Conservation (phyloP, 2,329 filamentous ascomycete genomes). For the Boeremia exigua region DNA sequence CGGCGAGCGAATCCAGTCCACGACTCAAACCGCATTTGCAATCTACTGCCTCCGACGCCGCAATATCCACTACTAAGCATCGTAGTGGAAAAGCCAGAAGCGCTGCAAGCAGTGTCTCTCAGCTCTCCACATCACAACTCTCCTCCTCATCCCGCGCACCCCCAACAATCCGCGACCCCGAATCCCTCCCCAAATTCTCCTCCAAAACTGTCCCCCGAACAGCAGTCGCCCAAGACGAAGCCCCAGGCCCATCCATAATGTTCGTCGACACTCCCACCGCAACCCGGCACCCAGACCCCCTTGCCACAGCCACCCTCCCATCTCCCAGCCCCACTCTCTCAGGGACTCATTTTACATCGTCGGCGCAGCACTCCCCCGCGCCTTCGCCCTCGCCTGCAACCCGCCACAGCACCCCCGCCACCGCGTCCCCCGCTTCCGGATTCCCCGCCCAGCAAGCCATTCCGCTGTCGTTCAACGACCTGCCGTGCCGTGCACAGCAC, state of each 20-base stretch:
- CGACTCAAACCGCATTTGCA: conserved; percentile 35
- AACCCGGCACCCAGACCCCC: conserved; percentile 27
- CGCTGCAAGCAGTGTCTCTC: conserved; percentile 25
- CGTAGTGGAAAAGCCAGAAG: conserved; percentile 18
- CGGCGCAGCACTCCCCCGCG: conserved; percentile 3
- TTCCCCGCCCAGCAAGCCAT: conserved; percentile 66
- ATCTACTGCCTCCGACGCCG: conserved; percentile 38
- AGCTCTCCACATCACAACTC: conserved; percentile 25
- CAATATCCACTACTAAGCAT: conserved; percentile 17
- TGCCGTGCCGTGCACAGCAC: conserved; percentile 84
- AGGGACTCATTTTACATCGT: conserved; percentile 4
- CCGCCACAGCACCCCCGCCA: background rate
- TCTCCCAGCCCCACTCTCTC: conserved; percentile 4
- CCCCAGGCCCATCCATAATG: conserved; percentile 73
- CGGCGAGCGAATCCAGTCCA: conserved; percentile 28
- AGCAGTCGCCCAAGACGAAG: conserved; percentile 67
- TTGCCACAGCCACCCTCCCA: conserved; percentile 17
- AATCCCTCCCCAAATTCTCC: conserved; percentile 69
- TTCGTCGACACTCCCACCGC: conserved; percentile 62
- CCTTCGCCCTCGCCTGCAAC: conserved; percentile 1
- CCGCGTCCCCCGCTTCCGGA: conserved; percentile 39
- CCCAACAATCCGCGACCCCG: conserved; percentile 57
- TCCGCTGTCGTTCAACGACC: conserved; percentile 82
- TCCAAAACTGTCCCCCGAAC: conserved; percentile 76
- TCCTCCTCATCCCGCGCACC: conserved; percentile 49